phyloP scores from a whole-genome alignment of 2,329 filamentous ascomycete species.

The Biscogniauxia sp. region DNA sequence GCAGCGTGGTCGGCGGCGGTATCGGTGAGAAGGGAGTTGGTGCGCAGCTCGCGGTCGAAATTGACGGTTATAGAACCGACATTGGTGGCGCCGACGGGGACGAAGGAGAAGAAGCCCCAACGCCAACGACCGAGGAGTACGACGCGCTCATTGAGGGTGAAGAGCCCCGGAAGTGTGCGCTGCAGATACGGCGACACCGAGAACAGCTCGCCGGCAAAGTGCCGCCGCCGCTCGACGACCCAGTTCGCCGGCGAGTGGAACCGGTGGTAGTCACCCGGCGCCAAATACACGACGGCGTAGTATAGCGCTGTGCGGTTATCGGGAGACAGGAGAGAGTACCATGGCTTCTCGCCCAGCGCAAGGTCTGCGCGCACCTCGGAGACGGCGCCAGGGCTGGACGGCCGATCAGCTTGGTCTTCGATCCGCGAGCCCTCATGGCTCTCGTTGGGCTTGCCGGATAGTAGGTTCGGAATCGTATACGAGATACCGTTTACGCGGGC shows the following conservation, averaged over 20 bases:
- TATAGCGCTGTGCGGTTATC: constrained; percentile 73
- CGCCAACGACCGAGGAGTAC: constrained; percentile 92
- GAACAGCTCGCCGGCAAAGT: constrained; percentile 95
- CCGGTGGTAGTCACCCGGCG: constrained; percentile 95
- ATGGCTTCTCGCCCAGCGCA: constrained; percentile 66
- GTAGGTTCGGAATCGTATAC: constrained; percentile 84
- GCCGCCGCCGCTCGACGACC: constrained; percentile 92
- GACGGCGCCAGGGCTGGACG: constrained; percentile 66
- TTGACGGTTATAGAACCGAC: constrained; percentile 96
- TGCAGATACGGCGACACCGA: constrained; percentile 94
- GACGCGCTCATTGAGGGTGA: constrained; percentile 94
- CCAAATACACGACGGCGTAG: constrained; percentile 93
- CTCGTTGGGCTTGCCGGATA: constrained; percentile 65
- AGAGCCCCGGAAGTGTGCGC: constrained; percentile 86
- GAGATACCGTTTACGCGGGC: constrained; percentile 91
- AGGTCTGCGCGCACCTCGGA: constrained; percentile 82
- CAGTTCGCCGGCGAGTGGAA: constrained; percentile 95
- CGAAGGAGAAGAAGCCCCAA: constrained; percentile 96
- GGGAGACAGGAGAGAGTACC: constrained; percentile 65
- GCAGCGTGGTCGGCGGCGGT: constrained; percentile 87
- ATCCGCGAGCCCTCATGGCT: constrained; percentile 44
- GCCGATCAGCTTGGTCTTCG: constrained; percentile 69
- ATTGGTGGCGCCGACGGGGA: constrained; percentile 94
- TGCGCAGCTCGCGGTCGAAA: constrained; percentile 90
- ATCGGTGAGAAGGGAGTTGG: constrained; percentile 89